Percentiles rank a stretch among this genome's conserved stretches.
Conservation (phyloP, 169 alveolate species). For the Theileria parva region DNA sequence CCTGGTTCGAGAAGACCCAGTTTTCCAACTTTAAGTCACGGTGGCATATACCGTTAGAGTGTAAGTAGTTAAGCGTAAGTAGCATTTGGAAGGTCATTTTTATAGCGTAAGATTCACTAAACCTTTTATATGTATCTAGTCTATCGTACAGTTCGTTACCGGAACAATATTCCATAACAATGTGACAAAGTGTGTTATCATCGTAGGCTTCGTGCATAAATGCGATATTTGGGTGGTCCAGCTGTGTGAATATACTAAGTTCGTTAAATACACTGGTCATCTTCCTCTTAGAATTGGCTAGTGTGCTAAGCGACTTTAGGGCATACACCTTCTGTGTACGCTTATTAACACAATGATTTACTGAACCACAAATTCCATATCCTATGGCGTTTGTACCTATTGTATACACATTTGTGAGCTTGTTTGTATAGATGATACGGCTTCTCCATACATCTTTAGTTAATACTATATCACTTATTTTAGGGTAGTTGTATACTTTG, state of each 20-base stretch:
- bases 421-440: constrained; percentile 8
- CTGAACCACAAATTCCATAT: constrained; percentile 68
- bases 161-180: constrained; percentile 86
- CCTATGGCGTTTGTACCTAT: constrained; percentile 53
- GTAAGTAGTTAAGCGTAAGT: constrained; percentile 86
- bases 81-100: constrained; percentile 82
- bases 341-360: constrained; percentile 43
- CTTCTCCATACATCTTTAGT: constrained; percentile 53
- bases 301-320: constrained; percentile 42
- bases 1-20: constrained; percentile 80
- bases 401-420: constrained; percentile 19
- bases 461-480: constrained; percentile 42
- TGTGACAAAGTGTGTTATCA: constrained; percentile 64
- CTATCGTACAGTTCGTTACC: constrained; percentile 89
- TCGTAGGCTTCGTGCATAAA: constrained; percentile 61
- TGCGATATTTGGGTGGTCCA: constrained; percentile 68
- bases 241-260: constrained; percentile 42
- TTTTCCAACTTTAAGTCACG: constrained; percentile 92
- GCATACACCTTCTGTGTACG: constrained; percentile 53
- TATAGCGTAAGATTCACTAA: constrained; percentile 85
- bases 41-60: constrained; percentile 85
- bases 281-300: constrained; percentile 21
- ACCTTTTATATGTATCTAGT: constrained; percentile 82
- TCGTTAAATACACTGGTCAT: constrained; percentile 55
- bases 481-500: constrained; percentile 23